phyloP scores from a whole-genome alignment of 2,329 filamentous ascomycete genomes.

The Sclerotinia minor region DNA sequence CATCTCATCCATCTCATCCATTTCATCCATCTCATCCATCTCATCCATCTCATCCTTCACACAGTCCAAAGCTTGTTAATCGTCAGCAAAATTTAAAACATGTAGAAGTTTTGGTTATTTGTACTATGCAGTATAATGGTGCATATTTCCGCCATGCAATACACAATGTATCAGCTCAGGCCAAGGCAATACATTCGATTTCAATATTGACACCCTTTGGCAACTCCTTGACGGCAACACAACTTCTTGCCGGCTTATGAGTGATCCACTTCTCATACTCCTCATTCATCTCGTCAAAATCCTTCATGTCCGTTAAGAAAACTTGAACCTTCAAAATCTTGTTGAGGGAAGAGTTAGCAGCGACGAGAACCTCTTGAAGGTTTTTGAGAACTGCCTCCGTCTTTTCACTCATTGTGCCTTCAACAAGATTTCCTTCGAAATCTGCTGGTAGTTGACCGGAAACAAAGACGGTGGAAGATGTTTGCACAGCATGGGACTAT shows the following conservation, averaged over 20 bases:
- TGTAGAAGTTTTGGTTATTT: neutral
- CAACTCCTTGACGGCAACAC: conserved; percentile 85
- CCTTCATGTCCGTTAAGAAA: conserved; percentile 87
- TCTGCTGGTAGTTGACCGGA: conserved; percentile 51
- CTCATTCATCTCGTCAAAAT: conserved; percentile 84
- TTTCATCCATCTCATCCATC: no score
- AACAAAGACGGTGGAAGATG: conserved; percentile 64
- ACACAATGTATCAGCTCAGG: neutral
- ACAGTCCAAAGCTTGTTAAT: neutral
- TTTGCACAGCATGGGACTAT: conserved; percentile 67
- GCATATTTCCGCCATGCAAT: neutral
- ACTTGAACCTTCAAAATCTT: conserved; percentile 90
- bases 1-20: no score
- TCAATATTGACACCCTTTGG: conserved; percentile 85
- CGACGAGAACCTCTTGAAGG: conserved; percentile 78
- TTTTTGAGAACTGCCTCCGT: conserved; percentile 69
- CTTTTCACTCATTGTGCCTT: conserved; percentile 60
- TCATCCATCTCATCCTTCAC: neutral
- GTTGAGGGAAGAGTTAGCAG: conserved; percentile 73
- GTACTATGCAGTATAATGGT: neutral
- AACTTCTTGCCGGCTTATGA: conserved; percentile 84
- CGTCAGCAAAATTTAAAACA: neutral
- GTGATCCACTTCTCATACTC: conserved; percentile 82
- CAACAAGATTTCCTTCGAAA: conserved; percentile 36
- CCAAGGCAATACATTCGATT: conserved; percentile 83